These are phyloP conservation scores for Cladosporium halotolerans DNA, from an alignment of 2,329 filamentous ascomycete species.

Conservation along the genomic window DNA sequence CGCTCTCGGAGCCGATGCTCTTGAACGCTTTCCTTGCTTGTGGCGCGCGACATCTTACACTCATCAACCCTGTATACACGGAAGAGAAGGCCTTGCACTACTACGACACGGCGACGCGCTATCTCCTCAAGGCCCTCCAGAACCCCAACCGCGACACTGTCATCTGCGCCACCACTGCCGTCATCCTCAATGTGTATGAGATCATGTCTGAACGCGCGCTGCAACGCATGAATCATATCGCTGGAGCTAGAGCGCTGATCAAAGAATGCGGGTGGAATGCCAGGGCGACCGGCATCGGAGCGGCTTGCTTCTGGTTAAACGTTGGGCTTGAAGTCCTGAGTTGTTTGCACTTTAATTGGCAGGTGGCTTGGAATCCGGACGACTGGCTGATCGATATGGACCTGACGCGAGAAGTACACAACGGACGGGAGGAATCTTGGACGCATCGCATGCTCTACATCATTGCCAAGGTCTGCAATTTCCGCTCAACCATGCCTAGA, in stretches of 20 bases:
- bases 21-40: slow-evolving; percentile 85
- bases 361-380: slow-evolving; percentile 81
- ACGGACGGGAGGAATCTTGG: slow-evolving; percentile 74
- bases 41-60: slow-evolving; percentile 71
- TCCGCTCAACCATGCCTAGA: slow-evolving; percentile 63
- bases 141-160: slow-evolving; percentile 78
- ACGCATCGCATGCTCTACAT: slow-evolving; percentile 85
- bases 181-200: slow-evolving; percentile 87
- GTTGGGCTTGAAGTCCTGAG: slow-evolving; percentile 84
- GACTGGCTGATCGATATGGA: slow-evolving; percentile 82
- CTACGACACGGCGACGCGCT: slow-evolving; percentile 77
- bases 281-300: slow-evolving; percentile 67
- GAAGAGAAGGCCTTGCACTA: slow-evolving; percentile 75
- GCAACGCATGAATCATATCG: slow-evolving; percentile 83
- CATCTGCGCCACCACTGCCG: slow-evolving; percentile 79
- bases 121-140: slow-evolving; percentile 69
- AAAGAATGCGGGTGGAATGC: slow-evolving; percentile 88
- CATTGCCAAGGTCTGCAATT: slow-evolving; percentile 79
- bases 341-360: slow-evolving; percentile 82
- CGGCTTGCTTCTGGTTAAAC: slow-evolving; percentile 91
- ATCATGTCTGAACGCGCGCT: slow-evolving; percentile 77
- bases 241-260: slow-evolving; percentile 76
- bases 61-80: slow-evolving; percentile 63
- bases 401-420: slow-evolving; percentile 52
- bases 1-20: slow-evolving; percentile 77